Conservation (phyloP, 805 yeast genomes). For the Saccharomycopsis malanga region DNA sequence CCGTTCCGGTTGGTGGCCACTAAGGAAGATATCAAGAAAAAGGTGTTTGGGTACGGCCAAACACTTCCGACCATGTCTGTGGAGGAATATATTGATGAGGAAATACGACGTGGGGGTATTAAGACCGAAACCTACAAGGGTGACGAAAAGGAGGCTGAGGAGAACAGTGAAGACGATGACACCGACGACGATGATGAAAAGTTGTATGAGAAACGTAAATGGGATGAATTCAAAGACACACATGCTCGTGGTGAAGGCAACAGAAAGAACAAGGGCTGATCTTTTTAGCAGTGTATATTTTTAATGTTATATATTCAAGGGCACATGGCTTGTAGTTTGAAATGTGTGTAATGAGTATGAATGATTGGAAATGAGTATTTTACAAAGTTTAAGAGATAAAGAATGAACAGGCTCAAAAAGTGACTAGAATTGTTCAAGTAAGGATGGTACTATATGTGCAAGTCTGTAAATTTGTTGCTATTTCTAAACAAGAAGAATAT, state of each 20-base stretch:
- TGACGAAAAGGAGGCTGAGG: constrained; percentile 34
- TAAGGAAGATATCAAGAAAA: constrained; percentile 47
- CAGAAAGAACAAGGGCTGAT: constrained; percentile 60
- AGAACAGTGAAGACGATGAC: constrained; percentile 33
- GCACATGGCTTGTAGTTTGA: too few relatives aligned
- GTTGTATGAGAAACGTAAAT: constrained; percentile 66
- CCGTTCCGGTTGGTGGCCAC: constrained; percentile 73
- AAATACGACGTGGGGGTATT: constrained; percentile 79
- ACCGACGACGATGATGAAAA: constrained; percentile 58
- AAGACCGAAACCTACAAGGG: constrained; percentile 31
- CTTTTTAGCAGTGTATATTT: too few relatives aligned
- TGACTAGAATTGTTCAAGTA: too few relatives aligned
- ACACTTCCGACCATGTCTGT: constrained; percentile 89
- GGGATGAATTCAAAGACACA: constrained; percentile 92
- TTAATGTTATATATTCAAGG: too few relatives aligned
- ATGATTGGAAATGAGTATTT: too few relatives aligned
- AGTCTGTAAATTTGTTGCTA: too few relatives aligned
- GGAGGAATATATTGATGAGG: constrained; percentile 85
- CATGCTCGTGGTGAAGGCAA: constrained; percentile 89
- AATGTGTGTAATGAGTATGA: too few relatives aligned
- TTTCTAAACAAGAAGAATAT: too few relatives aligned
- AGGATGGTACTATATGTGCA: too few relatives aligned
- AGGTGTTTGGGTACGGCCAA: constrained; percentile 90
- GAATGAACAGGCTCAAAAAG: too few relatives aligned
- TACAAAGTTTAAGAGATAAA: too few relatives aligned